Evolutionary conservation across 345 rosid genomes (phyloP).

Genomic region (Reutealis trisperma): DNA sequence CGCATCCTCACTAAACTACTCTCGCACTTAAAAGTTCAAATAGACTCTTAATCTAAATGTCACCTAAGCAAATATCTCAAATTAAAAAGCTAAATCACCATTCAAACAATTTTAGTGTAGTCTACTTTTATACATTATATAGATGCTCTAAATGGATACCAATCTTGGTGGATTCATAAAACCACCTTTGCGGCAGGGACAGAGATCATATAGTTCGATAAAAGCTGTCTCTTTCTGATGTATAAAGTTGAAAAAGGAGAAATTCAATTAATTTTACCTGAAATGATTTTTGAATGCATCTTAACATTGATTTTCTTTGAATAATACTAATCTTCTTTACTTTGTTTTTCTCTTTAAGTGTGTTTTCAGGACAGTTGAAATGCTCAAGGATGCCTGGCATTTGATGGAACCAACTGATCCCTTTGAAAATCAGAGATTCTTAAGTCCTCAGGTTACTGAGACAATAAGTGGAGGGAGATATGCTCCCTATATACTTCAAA

Average conservation of each 20-base stretch:
- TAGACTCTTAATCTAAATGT: too few species aligned
- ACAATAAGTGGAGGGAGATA: constrained; percentile 55
- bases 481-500: constrained; percentile 89
- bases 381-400: constrained; percentile 67
- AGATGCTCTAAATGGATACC: background rate
- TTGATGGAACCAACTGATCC: constrained; percentile 38
- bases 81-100: too few species aligned
- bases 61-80: too few species aligned
- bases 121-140: too few species aligned
- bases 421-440: constrained; percentile 41
- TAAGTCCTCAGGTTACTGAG: constrained; percentile 36
- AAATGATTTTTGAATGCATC: background rate
- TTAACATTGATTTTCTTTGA: background rate
- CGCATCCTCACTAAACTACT: too few species aligned
- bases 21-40: too few species aligned
- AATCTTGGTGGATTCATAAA: background rate
- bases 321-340: background rate
- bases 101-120: too few species aligned
- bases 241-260: background rate
- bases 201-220: background rate
- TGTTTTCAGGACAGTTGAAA: constrained; percentile 70
- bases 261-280: background rate
- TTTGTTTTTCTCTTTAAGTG: constrained; percentile 42
- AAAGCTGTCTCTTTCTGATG: background rate
- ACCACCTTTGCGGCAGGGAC: background rate